Evolutionary conservation across 1,284 basidiomycete species (phyloP).

Genomic region (Leccinum subrobustum): DNA sequence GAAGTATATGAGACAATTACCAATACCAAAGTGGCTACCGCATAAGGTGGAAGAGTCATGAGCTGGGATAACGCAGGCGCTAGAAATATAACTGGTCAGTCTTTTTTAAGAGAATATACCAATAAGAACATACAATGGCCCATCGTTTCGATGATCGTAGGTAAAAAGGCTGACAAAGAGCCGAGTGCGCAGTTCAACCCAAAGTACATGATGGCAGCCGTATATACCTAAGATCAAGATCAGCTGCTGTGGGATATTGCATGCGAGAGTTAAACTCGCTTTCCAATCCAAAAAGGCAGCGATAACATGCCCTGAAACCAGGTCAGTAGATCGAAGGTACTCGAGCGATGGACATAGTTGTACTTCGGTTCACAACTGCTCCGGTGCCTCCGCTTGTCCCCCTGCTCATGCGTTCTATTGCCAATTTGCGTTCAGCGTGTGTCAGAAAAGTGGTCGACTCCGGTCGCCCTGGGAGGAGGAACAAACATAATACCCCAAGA

Average conservation of each 20-base stretch:
- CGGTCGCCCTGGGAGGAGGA: too few relatives aligned
- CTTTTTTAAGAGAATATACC: not conserved
- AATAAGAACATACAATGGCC: slow-evolving; percentile 48
- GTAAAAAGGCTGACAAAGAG: slow-evolving; percentile 80
- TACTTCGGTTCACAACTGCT: slow-evolving; percentile 59
- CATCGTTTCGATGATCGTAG: slow-evolving; percentile 78
- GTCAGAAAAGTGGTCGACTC: too few relatives aligned
- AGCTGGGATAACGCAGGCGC: slow-evolving; percentile 61
- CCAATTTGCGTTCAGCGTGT: slow-evolving; percentile 62
- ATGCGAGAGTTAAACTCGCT: slow-evolving; percentile 36
- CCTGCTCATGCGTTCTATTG: slow-evolving; percentile 72
- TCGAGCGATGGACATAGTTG: not conserved
- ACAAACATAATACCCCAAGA: too few relatives aligned
- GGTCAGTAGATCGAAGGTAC: not conserved
- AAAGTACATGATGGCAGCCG: slow-evolving; percentile 67
- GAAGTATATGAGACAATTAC: slow-evolving; percentile 62
- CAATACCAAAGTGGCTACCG: slow-evolving; percentile 67
- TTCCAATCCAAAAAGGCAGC: slow-evolving; percentile 74
- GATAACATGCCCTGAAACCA: slow-evolving; percentile 50
- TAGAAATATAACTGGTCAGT: slow-evolving; percentile 20
- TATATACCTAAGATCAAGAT: slow-evolving; percentile 48
- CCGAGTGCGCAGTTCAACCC: slow-evolving; percentile 79
- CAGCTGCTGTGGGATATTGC: not conserved
- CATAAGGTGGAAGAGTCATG: slow-evolving; percentile 82
- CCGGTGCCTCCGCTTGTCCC: slow-evolving; percentile 65